Conservation (phyloP, 78 protist genomes). For the Isochrysis galbana region DNA sequence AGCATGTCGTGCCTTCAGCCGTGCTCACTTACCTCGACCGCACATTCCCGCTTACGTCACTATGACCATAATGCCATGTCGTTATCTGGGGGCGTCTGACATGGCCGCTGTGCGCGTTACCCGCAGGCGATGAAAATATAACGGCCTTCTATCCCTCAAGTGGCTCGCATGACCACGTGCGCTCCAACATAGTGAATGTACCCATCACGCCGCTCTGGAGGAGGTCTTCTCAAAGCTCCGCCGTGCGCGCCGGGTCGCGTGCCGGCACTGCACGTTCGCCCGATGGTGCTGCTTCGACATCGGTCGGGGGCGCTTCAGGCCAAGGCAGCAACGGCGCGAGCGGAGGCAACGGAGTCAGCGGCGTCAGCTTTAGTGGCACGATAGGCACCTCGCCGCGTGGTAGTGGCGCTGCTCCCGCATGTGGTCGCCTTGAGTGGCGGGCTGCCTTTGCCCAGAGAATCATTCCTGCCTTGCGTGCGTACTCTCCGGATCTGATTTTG, state of each 20-base stretch:
- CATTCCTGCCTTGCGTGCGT: neutral
- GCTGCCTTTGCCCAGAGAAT: neutral
- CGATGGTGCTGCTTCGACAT: too few relatives aligned
- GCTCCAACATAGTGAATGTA: too few relatives aligned
- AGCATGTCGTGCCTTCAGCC: neutral
- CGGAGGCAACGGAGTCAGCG: neutral
- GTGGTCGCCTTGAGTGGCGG: conserved; percentile 4
- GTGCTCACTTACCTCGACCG: neutral
- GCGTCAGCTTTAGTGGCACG: neutral
- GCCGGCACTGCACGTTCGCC: too few relatives aligned
- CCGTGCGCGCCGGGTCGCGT: too few relatives aligned
- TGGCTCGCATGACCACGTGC: too few relatives aligned
- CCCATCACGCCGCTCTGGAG: too few relatives aligned
- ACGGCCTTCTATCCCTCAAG: too few relatives aligned
- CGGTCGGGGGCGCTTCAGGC: too few relatives aligned
- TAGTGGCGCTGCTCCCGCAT: neutral
- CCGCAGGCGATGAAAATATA: neutral
- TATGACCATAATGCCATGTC: neutral
- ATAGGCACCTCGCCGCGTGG: neutral
- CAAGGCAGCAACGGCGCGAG: neutral
- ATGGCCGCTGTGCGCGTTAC: neutral
- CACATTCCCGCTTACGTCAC: neutral
- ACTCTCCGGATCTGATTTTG: neutral
- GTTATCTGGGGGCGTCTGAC: neutral
- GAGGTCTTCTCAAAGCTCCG: too few relatives aligned